Evolutionary conservation across 1,284 basidiomycete species (phyloP), one percentile per base, ranked within the genome.

Genomic region (Apiotrichum mycotoxinovorans): DNA sequence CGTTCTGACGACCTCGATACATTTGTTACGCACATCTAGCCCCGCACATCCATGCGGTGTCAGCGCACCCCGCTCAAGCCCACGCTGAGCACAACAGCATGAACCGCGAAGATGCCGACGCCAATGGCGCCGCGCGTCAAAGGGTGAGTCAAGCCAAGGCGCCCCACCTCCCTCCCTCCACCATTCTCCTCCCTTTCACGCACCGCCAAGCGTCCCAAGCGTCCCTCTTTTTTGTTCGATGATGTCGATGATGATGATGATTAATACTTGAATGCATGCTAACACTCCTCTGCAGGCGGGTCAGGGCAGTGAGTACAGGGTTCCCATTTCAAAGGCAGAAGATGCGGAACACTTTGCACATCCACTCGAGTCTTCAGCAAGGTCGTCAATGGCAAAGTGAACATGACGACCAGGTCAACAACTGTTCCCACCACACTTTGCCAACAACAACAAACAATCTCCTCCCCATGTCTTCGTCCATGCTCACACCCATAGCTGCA

Each of bases 21-120:
- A 41, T 41, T 20, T 11, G 18, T 30, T 22, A 17, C 22, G n/a
- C 44, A 46, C 27, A 17, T n/a, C 45, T 10, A 11, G 14, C n/a
- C 26, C 25, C 26, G 18, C 45, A 33, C 30, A 22, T 20, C 27
- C 44, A 46, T 46, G 44, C 26, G 44, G 27, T 33, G 44, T 18
- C 27, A 7, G 27, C 14, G 27, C 18, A 46, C 44, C 12, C n/a
- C 44, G 44, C 44, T 33, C 26, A 30, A 17, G 47, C 47, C 35
- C 35, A 11, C 50, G 26, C 50, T 44, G 40, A 51, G 33, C 50
- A 51, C 9, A 4, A 30, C 50, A 43, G 42, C 33, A 52, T 52
- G 51, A 52, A 52, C 27, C 48, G 48, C 37, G 26, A 27, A 22
- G 49, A 51, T 17, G 49, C 49, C 38, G 52, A 47, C 25, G 23